A percentile compares a stretch with the other conserved stretches of the same genome.
Evolutionary conservation across 2,329 filamentous ascomycete genomes (phyloP).

Genomic region (Nemania sp.): DNA sequence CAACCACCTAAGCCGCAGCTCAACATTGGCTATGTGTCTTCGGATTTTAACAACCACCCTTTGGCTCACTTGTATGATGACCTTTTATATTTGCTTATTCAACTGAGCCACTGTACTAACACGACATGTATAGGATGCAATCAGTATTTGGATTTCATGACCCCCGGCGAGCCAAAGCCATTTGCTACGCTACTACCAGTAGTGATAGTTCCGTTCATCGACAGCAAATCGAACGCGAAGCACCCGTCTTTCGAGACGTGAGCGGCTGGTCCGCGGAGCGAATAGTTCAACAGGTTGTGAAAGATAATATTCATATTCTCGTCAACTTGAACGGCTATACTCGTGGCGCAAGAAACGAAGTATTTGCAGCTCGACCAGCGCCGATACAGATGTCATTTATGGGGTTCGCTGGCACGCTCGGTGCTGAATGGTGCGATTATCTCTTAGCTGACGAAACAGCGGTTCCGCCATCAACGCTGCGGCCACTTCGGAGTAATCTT

Average conservation of each 20-base stretch:
- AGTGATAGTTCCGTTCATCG: slow-evolving; percentile 90
- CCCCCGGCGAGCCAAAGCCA: slow-evolving; percentile 71
- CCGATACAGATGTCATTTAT: slow-evolving; percentile 99
- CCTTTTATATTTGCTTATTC: not conserved
- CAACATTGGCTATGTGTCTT: slow-evolving; percentile 95
- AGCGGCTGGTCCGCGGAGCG: slow-evolving; percentile 84
- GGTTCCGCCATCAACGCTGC: slow-evolving; percentile 78
- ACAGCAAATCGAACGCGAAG: slow-evolving; percentile 88
- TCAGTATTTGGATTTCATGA: slow-evolving; percentile 95
- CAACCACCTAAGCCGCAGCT: slow-evolving; percentile 78
- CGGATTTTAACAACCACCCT: slow-evolving; percentile 98
- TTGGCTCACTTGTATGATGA: slow-evolving; percentile 76
- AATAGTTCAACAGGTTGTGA: slow-evolving; percentile 81
- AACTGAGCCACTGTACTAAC: slow-evolving; percentile 1
- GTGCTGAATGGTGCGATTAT: slow-evolving; percentile 98
- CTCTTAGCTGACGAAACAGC: slow-evolving; percentile 88
- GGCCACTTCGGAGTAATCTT: slow-evolving; percentile 76
- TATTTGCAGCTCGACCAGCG: slow-evolving; percentile 91
- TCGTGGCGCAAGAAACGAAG: slow-evolving; percentile 91
- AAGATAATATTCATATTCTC: slow-evolving; percentile 89
- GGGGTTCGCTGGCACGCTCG: slow-evolving; percentile 95
- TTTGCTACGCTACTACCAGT: slow-evolving; percentile 92
- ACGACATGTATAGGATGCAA: slow-evolving; percentile 69
- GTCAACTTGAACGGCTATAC: slow-evolving; percentile 99
- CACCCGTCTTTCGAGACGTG: slow-evolving; percentile 87